Evolutionary conservation across 108 stramenopile species (phyloP).

Genomic region (Nannochloropsis oceanica): DNA sequence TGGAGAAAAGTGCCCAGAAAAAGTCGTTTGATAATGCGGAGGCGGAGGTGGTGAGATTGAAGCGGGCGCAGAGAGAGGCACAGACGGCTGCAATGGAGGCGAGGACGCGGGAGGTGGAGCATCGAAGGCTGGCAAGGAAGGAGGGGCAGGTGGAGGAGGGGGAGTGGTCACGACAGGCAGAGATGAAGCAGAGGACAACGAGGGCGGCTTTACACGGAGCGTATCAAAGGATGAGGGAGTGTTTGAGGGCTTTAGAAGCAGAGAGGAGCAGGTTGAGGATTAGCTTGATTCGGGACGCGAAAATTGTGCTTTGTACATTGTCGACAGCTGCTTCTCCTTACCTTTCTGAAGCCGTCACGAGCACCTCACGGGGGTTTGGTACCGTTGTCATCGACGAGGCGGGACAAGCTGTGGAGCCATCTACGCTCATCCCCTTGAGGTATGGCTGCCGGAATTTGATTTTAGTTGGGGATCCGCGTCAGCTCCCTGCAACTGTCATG

Average conservation of each 20-base stretch:
- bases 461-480: conserved; percentile 84
- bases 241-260: not conserved
- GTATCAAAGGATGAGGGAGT: not conserved
- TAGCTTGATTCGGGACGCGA: conserved; percentile 55
- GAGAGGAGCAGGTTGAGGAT: not conserved
- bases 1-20: not conserved
- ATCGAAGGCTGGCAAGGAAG: not conserved
- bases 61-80: not conserved
- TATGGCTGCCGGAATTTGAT: conserved; percentile 40
- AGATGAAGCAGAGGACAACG: not conserved
- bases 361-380: conserved; percentile 53
- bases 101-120: not conserved
- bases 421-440: conserved; percentile 73
- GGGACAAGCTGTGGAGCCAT: conserved; percentile 83
- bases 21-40: not conserved
- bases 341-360: conserved; percentile 46
- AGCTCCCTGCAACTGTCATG: conserved; percentile 92
- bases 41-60: not conserved
- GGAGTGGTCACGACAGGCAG: not conserved
- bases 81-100: not conserved
- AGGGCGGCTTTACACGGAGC: not conserved
- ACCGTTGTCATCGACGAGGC: conserved; percentile 97
- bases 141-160: not conserved
- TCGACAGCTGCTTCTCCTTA: conserved; percentile 59
- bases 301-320: conserved; percentile 84